These are phyloP conservation scores for Sphagnum fallax DNA, from an alignment of 228 moss, liverwort and hornwort genomes.

Conservation along the genomic window DNA sequence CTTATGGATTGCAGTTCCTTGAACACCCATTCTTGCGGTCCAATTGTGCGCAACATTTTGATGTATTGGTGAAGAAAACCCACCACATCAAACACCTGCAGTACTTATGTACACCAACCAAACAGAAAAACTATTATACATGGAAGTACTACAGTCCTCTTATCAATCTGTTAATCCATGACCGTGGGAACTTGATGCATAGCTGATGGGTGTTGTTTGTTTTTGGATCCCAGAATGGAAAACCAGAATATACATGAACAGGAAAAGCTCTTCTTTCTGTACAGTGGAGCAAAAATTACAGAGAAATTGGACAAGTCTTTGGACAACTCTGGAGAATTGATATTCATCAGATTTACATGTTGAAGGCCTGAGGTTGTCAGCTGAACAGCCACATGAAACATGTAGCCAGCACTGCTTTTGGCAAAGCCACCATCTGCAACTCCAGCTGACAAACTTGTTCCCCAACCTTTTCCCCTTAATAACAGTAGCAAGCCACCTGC, in stretches of 20 bases:
- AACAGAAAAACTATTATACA: slow-evolving; percentile 6
- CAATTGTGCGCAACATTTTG: slow-evolving; percentile 28
- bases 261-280: neutral
- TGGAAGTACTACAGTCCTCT: too few relatives aligned
- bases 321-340: too few relatives aligned
- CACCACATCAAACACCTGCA: slow-evolving; percentile 47
- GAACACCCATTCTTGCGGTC: slow-evolving; percentile 49
- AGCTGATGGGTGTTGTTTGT: too few relatives aligned
- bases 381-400: slow-evolving; percentile 28
- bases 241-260: neutral
- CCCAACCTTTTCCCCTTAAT: slow-evolving; percentile 30
- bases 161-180: too few relatives aligned
- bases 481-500: slow-evolving; percentile 43
- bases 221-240: neutral
- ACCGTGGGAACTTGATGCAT: too few relatives aligned
- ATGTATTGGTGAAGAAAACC: slow-evolving; percentile 42
- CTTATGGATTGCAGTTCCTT: slow-evolving; percentile 41
- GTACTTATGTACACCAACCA: slow-evolving; percentile 17
- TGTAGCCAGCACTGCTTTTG: slow-evolving; percentile 24
- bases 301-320: too few relatives aligned
- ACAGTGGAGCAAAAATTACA: neutral
- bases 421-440: slow-evolving; percentile 44
- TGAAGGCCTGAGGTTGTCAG: slow-evolving; percentile 32
- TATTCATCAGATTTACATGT: slow-evolving; percentile 16
- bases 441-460: slow-evolving; percentile 20